Conservation (phyloP, 306 rosid genomes). For the Quercus parvula region DNA sequence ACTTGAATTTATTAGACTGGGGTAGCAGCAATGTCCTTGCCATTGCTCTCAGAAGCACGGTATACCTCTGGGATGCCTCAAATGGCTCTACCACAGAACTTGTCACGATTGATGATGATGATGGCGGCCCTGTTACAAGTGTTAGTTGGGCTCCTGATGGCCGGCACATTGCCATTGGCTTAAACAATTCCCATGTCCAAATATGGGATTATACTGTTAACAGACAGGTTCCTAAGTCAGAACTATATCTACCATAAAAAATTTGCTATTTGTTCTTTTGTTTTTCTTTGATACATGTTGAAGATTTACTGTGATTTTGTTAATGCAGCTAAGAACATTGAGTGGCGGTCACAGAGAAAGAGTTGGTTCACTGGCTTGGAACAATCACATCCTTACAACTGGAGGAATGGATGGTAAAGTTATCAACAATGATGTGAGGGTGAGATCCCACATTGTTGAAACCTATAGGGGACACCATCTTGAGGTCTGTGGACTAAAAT, state of each 20-base stretch:
- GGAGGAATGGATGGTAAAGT: conserved; percentile 77
- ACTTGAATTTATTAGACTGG: conserved; percentile 74
- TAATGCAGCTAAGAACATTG: conserved; percentile 55
- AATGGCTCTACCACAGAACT: conserved; percentile 62
- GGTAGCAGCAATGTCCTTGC: conserved; percentile 56
- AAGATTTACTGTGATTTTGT: conserved; percentile 6
- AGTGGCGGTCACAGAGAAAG: conserved; percentile 57
- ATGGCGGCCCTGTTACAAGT: conserved; percentile 59
- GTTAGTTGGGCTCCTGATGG: conserved; percentile 85
- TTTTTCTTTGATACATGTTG: not conserved
- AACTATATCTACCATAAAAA: not conserved
- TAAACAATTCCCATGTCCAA: conserved; percentile 73
- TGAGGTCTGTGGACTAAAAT: conserved; percentile 79
- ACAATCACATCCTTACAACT: conserved; percentile 67
- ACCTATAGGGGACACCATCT: conserved; percentile 71
- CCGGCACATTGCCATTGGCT: conserved; percentile 63
- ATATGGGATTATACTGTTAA: conserved; percentile 62
- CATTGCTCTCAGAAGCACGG: conserved; percentile 57
- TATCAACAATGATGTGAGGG: conserved; percentile 68
- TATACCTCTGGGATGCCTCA: conserved; percentile 70
- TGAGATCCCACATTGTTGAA: conserved; percentile 65
- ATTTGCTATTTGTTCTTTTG: not conserved
- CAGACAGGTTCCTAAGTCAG: conserved; percentile 41
- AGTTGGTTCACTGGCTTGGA: conserved; percentile 79
- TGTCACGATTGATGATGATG: conserved; percentile 65